Base-by-base conservation (phyloP, 768 basidiomycete species). In the Agrocybe praecox region DNA sequence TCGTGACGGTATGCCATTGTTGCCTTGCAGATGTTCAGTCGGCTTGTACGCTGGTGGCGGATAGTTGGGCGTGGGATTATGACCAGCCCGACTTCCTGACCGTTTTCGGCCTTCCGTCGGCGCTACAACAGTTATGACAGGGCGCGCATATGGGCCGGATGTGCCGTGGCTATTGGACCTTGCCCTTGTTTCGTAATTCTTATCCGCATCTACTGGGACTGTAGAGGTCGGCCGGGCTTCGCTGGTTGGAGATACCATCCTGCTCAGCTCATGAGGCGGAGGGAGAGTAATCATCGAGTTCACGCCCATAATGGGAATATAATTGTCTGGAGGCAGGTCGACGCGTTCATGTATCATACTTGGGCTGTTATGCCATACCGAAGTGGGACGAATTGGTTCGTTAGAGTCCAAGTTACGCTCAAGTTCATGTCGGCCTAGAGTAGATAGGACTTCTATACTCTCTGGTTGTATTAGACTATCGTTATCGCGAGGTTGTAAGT, bases 251-350 rank as follows among this genome's bases (percentile, higher is more conserved):
- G 62, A 49, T 2, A 70, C 58, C 2, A 67, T 67, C 10, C 66
- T 67, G 17, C 69, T 73, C 18, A 84, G 57, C 55, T 77, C 82
- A 53, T 83, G 79, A 1, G 84, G 84, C 18, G 82, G 77, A 6
- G 81, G 82, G n/a, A 84, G 69, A 5, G 67, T 57, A 17, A 82
- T 81, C 18, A 70, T 65, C 10, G 72, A 70, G 54, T 76, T 70
- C 0, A 70, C 55, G 14, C 72, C 76, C 57, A 77, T 46, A n/a
- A 65, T 73, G 0, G 84, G 83, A 52, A 85, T 81, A 55, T 71
- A 84, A 5, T 72, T 74, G n/a, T 84, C 83, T 0, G 80, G 81
- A 7, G 74, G 81, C 9, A 78, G 47, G 9, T 68, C 57, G 12
- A 73, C 61, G 2, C 68, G 59, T 18, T 67, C 67, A 26, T 65